Evolutionary conservation across 768 basidiomycete genomes (phyloP).

Genomic region (Tylopilus balloui): DNA sequence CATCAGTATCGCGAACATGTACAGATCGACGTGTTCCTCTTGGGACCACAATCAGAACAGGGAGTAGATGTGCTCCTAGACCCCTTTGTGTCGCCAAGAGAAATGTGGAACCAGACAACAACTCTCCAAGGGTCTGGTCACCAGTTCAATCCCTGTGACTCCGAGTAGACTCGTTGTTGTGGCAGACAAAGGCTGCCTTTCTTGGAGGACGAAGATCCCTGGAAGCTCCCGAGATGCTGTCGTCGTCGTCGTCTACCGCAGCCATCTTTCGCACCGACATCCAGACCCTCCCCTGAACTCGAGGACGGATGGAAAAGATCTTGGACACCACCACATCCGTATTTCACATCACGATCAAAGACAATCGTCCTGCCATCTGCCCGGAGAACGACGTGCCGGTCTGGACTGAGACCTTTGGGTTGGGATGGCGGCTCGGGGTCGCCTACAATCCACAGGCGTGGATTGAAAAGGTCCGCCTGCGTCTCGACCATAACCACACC

Average conservation of each 20-base stretch:
- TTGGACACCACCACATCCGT: conserved; percentile 23
- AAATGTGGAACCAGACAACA: too few relatives aligned
- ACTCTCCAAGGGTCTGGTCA: too few relatives aligned
- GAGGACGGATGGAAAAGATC: conserved; percentile 20
- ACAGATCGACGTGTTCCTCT: too few relatives aligned
- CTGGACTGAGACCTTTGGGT: conserved; percentile 27
- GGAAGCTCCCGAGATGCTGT: conserved; percentile 6
- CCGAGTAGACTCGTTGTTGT: too few relatives aligned
- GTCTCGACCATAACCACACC: conserved; percentile 27
- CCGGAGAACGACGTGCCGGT: conserved; percentile 4
- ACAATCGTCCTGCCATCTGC: conserved; percentile 17
- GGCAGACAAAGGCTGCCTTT: conserved; percentile 7
- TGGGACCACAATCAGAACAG: too few relatives aligned
- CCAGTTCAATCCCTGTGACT: too few relatives aligned
- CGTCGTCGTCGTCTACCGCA: neutral
- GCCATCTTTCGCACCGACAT: too few relatives aligned
- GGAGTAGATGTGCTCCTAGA: too few relatives aligned
- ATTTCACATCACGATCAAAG: conserved; percentile 24
- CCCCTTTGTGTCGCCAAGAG: too few relatives aligned
- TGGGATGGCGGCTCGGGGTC: conserved; percentile 29
- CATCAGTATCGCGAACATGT: too few relatives aligned
- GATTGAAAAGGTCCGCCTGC: conserved; percentile 23
- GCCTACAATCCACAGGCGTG: conserved; percentile 17
- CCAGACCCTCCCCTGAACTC: too few relatives aligned
- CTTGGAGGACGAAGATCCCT: conserved; percentile 2